These are phyloP conservation scores for Saccharomycopsis sp. DNA, from an alignment of 805 yeast species.

Conservation along the genomic window DNA sequence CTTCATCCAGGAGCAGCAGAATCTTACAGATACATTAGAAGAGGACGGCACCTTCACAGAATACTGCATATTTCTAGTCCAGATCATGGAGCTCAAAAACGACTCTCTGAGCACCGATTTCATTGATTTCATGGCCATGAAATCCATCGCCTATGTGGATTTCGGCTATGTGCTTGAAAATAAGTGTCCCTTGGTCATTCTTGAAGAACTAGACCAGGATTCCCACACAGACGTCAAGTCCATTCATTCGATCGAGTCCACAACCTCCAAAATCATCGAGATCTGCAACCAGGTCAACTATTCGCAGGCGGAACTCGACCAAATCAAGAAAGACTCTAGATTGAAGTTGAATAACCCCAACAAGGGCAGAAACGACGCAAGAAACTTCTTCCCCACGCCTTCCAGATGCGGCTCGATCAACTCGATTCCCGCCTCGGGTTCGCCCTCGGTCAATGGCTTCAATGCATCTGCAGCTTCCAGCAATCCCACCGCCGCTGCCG, in stretches of 20 bases:
- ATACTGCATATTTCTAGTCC: constrained; percentile 4
- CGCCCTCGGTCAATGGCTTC: too few relatives aligned
- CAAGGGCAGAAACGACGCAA: background rate
- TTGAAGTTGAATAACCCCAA: background rate
- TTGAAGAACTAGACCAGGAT: constrained; percentile 5
- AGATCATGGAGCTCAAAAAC: constrained; percentile 5
- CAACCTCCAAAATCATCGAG: constrained; percentile 7
- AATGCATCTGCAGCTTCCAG: background rate
- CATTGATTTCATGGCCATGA: constrained; percentile 9
- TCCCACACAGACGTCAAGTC: background rate
- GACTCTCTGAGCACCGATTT: background rate
- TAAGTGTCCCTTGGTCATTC: constrained; percentile 7
- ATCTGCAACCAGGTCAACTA: constrained; percentile 6
- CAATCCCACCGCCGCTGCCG: background rate
- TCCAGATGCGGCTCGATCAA: background rate
- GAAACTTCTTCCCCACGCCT: background rate
- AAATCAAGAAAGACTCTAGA: background rate
- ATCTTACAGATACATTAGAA: background rate
- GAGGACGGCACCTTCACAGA: background rate
- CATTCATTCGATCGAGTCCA: background rate
- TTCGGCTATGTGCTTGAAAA: constrained; percentile 6
- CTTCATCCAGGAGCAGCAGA: background rate
- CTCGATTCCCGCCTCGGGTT: background rate
- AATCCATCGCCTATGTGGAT: constrained; percentile 2
- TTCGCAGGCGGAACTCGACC: background rate